These are phyloP conservation scores for Epichloe hybrida DNA, from an alignment of 2,329 filamentous ascomycete genomes.

Conservation along the genomic window DNA sequence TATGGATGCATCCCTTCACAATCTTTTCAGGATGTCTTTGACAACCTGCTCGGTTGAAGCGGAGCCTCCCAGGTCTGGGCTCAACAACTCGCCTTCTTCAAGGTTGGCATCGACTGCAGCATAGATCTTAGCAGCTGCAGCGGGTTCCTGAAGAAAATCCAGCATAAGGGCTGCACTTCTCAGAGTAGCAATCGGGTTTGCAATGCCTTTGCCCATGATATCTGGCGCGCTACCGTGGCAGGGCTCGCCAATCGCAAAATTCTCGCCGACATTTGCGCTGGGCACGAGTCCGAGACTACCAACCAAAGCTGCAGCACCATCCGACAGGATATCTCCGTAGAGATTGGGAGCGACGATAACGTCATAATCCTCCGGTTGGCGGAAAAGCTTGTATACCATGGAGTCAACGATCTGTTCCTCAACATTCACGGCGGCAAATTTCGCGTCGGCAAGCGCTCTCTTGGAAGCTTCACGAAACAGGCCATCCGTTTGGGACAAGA, in stretches of 20 bases:
- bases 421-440: conserved; percentile 52
- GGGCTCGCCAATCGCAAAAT: conserved; percentile 92
- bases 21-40: conserved; percentile 68
- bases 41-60: conserved; percentile 79
- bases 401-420: conserved; percentile 99
- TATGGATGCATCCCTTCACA: conserved; percentile 35
- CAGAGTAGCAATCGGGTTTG: conserved; percentile 92
- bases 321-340: conserved; percentile 92
- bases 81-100: conserved; percentile 68
- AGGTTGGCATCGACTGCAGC: conserved; percentile 82
- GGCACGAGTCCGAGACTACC: conserved; percentile 87
- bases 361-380: conserved; percentile 87
- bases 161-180: conserved; percentile 88
- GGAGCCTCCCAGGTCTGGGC: conserved; percentile 79
- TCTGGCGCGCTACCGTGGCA: conserved; percentile 95
- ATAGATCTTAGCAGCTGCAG: conserved; percentile 81
- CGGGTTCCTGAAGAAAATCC: conserved; percentile 81
- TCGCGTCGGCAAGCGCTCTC: conserved; percentile 51
- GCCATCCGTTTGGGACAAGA: conserved; percentile 89
- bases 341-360: conserved; percentile 96
- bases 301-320: conserved; percentile 87
- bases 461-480: conserved; percentile 77
- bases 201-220: conserved; percentile 83
- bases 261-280: conserved; percentile 85
- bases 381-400: conserved; percentile 99